Base-by-base conservation (phyloP, 2,329 filamentous ascomycete species). In the Ambrosiella cleistominuta region DNA sequence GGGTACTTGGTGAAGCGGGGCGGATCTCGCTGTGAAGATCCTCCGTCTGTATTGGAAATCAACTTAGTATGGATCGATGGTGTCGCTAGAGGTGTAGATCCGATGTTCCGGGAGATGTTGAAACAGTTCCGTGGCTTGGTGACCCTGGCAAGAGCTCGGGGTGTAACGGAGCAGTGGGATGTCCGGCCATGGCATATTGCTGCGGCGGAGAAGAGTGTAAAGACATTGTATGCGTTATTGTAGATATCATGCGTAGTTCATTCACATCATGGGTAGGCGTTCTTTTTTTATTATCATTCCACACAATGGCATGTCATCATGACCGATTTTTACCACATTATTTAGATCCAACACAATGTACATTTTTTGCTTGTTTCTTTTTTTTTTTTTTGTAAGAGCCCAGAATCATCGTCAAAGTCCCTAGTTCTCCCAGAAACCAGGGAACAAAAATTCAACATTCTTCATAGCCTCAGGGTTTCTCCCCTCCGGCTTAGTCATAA, bases 381-480 rank as follows among this genome's bases (percentile, higher is more conserved):
- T 11, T n/a, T 3, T 7, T 13, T 19, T 15, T 40, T 56, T 4
- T 56, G 42, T 12, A 56, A 3, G 27, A 27, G 4, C 27, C 27
- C 15, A 56, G 15, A 44, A n/a, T 39, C 12, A 37, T 50, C 15
- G 47, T 40, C 6, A 19, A 19, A n/a, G 27, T 15, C 15, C 47
- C 36, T 55, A 59, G 27, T 61, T 35, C 17, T 60, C 60, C 70
- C 78, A 88, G 69, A 90, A 89, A 1, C 83, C 86, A 1, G 90
- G 89, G 72, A 95, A 97, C 60, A 98, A 72, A 75, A 86, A 98
- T 66, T 84, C 79, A 57, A 95, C 73, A 72, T 82, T 91, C 77
- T 87, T 80, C 71, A 85, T 77, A 1, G 85, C 86, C 69, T 91
- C 85, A 12, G 79, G 74, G 61, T 78, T 79, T 65, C 89, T 80